Base-by-base conservation (phyloP, 2,329 filamentous ascomycete genomes). In the Penicillium sumatraense region DNA sequence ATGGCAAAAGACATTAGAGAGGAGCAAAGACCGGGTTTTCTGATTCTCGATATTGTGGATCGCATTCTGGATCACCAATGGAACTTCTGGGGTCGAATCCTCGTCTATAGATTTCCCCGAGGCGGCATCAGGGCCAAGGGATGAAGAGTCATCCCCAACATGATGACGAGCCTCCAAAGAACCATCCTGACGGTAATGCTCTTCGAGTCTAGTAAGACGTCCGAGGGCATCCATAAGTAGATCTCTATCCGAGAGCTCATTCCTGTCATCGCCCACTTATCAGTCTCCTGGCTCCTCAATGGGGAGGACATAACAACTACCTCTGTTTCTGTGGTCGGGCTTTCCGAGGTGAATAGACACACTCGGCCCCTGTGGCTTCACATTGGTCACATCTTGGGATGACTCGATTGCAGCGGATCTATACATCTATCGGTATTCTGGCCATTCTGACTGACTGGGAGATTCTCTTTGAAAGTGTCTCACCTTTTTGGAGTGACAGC, bases 321-420 rank as follows among this genome's bases (percentile, higher is more conserved):
- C 42, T 49, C 36, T 20, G 38, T 36, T 53, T 60, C 29, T 48
- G 52, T 18, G 44, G 27, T 6, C 59, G 52, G 29, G 45, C 21
- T 29, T 62, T 62, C 11, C 59, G 55, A 14, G 58, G 48, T 14
- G 56, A 26, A 29, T 65, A 65, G 2, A 40, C 26, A 44, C 62
- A 65, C 27, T 57, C 48, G 9, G 38, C 48, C 6, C 46, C 52
- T 7, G 41, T 35, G 24, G 53, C 24, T 23, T 57, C 48, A 40
- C 62, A 65, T 41, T 61, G 62, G 40, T 62, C 54, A 41, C 62
- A 65, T 49, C 49, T 47, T 4, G 62, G 62, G 26, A 51, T 44
- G 24, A 48, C 48, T 33, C 54, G 53, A 44, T 64, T 58, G 51
- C 62, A 64, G 27, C 61, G 58, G 48, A 62, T 63, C 62, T 64